These are phyloP conservation scores for Ophiostoma sp. DNA, from an alignment of 2,329 filamentous ascomycete species.

Conservation along the genomic window DNA sequence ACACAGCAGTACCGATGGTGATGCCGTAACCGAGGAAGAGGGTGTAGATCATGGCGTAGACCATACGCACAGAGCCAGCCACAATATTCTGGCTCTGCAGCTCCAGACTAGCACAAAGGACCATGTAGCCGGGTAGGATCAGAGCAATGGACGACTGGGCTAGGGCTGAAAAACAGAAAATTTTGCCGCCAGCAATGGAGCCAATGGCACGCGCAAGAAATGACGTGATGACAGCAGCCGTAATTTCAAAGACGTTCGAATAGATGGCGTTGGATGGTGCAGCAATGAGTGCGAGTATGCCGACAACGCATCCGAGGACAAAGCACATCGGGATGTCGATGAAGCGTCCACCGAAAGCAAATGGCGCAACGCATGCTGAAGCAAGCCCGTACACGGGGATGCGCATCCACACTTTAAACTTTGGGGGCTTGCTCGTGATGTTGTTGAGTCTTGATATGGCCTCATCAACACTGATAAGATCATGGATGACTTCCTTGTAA, in stretches of 20 bases:
- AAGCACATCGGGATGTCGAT: conserved; percentile 80
- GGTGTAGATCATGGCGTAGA: conserved; percentile 73
- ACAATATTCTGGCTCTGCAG: conserved; percentile 69
- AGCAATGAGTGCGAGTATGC: conserved; percentile 71
- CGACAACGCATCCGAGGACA: conserved; percentile 71
- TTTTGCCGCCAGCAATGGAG: conserved; percentile 56
- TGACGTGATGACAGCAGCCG: conserved; percentile 61
- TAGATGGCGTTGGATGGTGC: conserved; percentile 69
- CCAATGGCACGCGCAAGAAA: conserved; percentile 70
- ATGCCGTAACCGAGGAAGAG: conserved; percentile 72
- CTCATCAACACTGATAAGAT: conserved; percentile 70
- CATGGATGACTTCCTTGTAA: conserved; percentile 81
- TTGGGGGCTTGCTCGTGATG: conserved; percentile 48
- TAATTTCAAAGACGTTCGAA: conserved; percentile 49
- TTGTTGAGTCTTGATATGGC: conserved; percentile 63
- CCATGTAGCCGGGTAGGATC: conserved; percentile 72
- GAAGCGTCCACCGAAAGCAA: conserved; percentile 73
- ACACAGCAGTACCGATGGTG: conserved; percentile 64
- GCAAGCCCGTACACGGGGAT: conserved; percentile 74
- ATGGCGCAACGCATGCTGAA: conserved; percentile 73
- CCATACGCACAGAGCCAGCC: conserved; percentile 70
- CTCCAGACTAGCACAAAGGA: conserved; percentile 59
- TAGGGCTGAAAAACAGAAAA: conserved; percentile 72
- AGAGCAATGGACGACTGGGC: conserved; percentile 73
- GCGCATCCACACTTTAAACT: conserved; percentile 53